A percentile compares a stretch with the other conserved stretches of the same genome.
phyloP scores from a whole-genome alignment of 441 rosid genomes.

The Gossypium davidsonii region DNA sequence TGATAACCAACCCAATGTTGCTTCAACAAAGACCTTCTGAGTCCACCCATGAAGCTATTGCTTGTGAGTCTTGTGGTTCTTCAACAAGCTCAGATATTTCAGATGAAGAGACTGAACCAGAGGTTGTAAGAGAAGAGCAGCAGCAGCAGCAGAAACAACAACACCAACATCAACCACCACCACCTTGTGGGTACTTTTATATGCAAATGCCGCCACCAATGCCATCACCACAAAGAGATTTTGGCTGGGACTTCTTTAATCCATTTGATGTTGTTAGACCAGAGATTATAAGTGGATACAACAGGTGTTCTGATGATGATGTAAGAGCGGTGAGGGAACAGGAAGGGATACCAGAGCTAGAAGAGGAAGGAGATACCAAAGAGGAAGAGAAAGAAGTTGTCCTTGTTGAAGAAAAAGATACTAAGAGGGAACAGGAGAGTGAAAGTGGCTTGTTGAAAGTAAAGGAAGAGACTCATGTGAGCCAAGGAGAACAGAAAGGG shows the following conservation, averaged over 20 bases:
- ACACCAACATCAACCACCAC: slow-evolving; percentile 17
- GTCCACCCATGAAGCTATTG: slow-evolving; percentile 37
- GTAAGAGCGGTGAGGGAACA: slow-evolving; percentile 54
- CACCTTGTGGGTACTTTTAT: slow-evolving; percentile 37
- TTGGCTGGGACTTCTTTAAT: slow-evolving; percentile 75
- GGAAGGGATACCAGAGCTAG: slow-evolving; percentile 75
- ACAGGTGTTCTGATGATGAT: slow-evolving; percentile 48
- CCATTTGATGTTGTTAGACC: slow-evolving; percentile 51
- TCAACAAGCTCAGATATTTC: slow-evolving; percentile 29
- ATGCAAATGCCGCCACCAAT: slow-evolving; percentile 56
- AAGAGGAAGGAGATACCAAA: slow-evolving; percentile 41
- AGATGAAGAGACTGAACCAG: slow-evolving; percentile 35
- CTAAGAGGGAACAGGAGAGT: slow-evolving; percentile 15
- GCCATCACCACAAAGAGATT: slow-evolving; percentile 50
- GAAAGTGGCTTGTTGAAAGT: slow-evolving; percentile 28
- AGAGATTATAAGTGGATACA: slow-evolving; percentile 42
- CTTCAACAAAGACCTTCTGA: slow-evolving; percentile 48
- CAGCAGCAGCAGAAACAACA: background rate
- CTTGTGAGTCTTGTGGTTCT: slow-evolving; percentile 39
- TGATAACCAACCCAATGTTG: slow-evolving; percentile 48
- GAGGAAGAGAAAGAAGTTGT: slow-evolving; percentile 25
- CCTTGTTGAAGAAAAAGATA: slow-evolving; percentile 29
- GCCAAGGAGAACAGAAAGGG: slow-evolving; percentile 41
- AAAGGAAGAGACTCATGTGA: slow-evolving; percentile 23
- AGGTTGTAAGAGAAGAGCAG: slow-evolving; percentile 7